Evolutionary conservation across 1,284 basidiomycete species (phyloP).

Genomic region (Austroboletus niveus): DNA sequence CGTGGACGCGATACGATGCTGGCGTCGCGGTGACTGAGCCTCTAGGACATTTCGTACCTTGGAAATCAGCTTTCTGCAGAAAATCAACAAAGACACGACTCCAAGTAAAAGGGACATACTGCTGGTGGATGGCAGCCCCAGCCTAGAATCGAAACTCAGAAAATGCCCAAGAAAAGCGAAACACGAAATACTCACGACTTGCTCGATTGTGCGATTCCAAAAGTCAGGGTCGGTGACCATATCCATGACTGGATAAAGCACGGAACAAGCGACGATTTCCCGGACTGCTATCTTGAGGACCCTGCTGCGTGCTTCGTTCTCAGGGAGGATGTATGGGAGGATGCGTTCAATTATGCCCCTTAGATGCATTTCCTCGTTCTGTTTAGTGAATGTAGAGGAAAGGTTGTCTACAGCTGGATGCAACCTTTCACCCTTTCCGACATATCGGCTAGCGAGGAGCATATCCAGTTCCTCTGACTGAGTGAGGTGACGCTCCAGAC

Average conservation of each 20-base stretch:
- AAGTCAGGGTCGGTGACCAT: constrained; percentile 94
- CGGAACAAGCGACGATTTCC: constrained; percentile 81
- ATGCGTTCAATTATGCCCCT: constrained; percentile 67
- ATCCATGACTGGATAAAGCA: constrained; percentile 86
- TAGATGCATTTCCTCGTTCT: constrained; percentile 86
- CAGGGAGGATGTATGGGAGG: constrained; percentile 73
- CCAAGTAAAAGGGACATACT: constrained; percentile 49
- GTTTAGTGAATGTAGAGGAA: constrained; percentile 83
- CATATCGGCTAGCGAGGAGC: constrained; percentile 77
- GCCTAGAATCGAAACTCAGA: constrained; percentile 48
- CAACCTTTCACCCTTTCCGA: constrained; percentile 57
- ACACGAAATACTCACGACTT: constrained; percentile 59
- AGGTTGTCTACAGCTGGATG: constrained; percentile 84
- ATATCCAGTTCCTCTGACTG: constrained; percentile 87
- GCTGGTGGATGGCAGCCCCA: constrained; percentile 86
- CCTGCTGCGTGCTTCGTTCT: constrained; percentile 69
- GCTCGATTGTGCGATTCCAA: constrained; percentile 92
- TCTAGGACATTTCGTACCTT: constrained; percentile 83
- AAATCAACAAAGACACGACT: constrained; percentile 5
- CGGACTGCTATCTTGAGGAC: constrained; percentile 73
- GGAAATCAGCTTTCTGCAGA: constrained; percentile 69
- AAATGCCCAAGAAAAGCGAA: not conserved
- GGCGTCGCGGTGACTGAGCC: constrained; percentile 64
- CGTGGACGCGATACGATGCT: constrained; percentile 39
- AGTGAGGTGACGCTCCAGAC: constrained; percentile 71